phyloP scores from a whole-genome alignment of 148 eudicot genomes.

The Cornus suecica region DNA sequence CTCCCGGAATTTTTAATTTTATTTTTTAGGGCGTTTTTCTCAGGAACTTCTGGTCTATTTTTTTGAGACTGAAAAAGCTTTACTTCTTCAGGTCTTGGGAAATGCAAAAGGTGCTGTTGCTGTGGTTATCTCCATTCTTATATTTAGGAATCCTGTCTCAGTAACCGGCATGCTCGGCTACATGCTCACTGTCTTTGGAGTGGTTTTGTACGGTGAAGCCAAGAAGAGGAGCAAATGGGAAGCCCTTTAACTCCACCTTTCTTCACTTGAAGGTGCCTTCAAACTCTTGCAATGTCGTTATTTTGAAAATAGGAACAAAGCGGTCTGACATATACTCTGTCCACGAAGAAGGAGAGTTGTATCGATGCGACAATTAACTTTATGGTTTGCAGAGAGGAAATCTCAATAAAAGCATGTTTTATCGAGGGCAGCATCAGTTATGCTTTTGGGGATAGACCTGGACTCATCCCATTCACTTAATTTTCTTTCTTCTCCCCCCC shows the following conservation, averaged over 20 bases:
- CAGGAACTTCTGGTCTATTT: not conserved
- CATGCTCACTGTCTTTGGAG: constrained; percentile 60
- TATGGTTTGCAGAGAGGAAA: constrained; percentile 8
- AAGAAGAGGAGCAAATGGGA: constrained; percentile 58
- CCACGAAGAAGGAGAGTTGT: not conserved
- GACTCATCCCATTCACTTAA: not conserved
- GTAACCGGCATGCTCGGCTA: constrained; percentile 82
- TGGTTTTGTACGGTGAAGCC: constrained; percentile 67
- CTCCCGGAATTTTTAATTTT: not conserved
- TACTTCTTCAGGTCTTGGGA: constrained; percentile 41
- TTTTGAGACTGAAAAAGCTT: not conserved
- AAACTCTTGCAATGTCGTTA: not conserved
- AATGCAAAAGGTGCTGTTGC: constrained; percentile 86
- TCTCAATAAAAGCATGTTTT: not conserved
- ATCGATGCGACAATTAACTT: not conserved
- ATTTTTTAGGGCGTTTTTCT: not conserved
- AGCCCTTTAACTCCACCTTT: not conserved
- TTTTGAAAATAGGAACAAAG: not conserved
- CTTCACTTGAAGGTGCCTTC: not conserved
- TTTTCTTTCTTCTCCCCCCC: not conserved
- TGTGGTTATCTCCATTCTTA: constrained; percentile 68
- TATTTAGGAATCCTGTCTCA: constrained; percentile 73
- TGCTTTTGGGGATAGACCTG: constrained; percentile 8
- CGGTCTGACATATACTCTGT: not conserved
- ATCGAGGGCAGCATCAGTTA: constrained; percentile 4